phyloP scores from a whole-genome alignment of 192 early-diverging fungal species.

The Diversispora epigaea region DNA sequence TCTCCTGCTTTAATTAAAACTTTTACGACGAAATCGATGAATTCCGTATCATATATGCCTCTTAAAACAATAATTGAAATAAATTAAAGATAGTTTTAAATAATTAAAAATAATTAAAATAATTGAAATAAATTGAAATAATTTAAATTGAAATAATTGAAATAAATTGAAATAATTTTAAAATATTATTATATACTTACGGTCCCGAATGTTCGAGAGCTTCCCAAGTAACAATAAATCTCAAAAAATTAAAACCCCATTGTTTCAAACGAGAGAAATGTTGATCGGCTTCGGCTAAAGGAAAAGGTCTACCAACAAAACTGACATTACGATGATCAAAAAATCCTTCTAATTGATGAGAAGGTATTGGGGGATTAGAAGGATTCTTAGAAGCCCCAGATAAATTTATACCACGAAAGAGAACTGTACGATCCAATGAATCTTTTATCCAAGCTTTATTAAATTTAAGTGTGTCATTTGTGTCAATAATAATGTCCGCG shows the following conservation, averaged over 20 bases:
- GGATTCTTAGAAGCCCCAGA: conserved; percentile 78
- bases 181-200: conserved; percentile 34
- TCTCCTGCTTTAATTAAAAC: conserved; percentile 63
- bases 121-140: background rate
- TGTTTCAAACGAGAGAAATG: conserved; percentile 69
- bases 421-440: conserved; percentile 50
- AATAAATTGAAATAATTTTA: too few relatives aligned
- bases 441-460: conserved; percentile 48
- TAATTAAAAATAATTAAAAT: background rate
- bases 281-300: conserved; percentile 65
- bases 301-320: conserved; percentile 78
- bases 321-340: conserved; percentile 73
- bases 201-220: conserved; percentile 76
- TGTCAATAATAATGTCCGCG: too few relatives aligned
- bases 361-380: conserved; percentile 57
- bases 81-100: too few relatives aligned
- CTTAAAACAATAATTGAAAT: conserved; percentile 16
- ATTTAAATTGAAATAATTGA: too few relatives aligned
- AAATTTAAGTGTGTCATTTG: too few relatives aligned
- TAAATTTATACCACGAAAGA: conserved; percentile 77
- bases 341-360: conserved; percentile 61
- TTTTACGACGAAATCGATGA: conserved; percentile 69
- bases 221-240: conserved; percentile 82
- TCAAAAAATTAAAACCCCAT: conserved; percentile 82
- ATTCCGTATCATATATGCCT: conserved; percentile 77